Percentiles rank a stretch among this genome's conserved stretches.
These are phyloP conservation scores for Avena sativa DNA, from an alignment of 176 grass and related monocot species.

Conservation along the genomic window DNA sequence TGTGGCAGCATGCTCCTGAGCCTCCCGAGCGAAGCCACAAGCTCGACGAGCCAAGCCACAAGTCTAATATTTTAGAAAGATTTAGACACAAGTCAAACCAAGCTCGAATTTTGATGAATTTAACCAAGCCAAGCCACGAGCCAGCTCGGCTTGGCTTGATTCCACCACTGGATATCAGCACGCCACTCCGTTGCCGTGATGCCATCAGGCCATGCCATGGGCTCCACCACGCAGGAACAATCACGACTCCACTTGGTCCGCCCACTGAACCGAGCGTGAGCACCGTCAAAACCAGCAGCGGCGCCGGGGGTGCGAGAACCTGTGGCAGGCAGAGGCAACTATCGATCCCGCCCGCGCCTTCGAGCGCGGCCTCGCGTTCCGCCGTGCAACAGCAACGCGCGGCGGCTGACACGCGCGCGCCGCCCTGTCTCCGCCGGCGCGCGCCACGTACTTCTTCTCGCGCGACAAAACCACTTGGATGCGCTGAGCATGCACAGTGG, in stretches of 20 bases:
- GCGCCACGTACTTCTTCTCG: neutral
- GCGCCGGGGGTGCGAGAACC: neutral
- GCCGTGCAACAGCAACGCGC: neutral
- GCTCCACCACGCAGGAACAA: neutral
- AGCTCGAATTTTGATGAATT: no score
- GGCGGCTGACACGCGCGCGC: neutral
- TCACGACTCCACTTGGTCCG: neutral
- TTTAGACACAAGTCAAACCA: no score
- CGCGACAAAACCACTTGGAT: slow-evolving; percentile 4
- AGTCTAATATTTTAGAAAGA: no score
- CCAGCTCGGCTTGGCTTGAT: no score
- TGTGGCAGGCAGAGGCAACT: neutral
- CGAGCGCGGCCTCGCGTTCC: neutral
- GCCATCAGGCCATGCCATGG: neutral
- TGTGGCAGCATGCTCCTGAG: no score
- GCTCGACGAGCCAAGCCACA: no score
- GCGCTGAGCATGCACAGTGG: neutral
- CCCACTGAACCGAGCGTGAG: neutral
- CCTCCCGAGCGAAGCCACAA: no score
- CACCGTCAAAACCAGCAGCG: slow-evolving; percentile 19
- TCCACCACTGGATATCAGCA: no score
- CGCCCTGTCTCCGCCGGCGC: neutral
- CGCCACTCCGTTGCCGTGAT: slow-evolving; percentile 25
- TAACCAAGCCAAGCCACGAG: no score
- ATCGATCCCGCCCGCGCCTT: neutral